These are phyloP conservation scores for Ganoderma leucocontextum DNA, from an alignment of 1,284 basidiomycete genomes.

Conservation along the genomic window DNA sequence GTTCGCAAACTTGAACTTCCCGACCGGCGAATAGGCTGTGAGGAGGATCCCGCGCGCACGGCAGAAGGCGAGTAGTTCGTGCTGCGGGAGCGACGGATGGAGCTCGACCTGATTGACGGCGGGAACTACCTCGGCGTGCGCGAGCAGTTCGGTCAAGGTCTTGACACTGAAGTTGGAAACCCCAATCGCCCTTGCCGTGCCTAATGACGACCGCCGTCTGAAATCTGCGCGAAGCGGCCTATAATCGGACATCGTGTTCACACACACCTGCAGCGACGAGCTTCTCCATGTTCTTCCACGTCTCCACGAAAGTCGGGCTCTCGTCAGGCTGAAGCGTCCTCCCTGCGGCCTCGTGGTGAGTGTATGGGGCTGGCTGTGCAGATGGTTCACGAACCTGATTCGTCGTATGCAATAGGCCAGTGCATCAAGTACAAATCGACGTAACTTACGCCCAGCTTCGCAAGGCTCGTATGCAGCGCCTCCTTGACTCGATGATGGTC, in stretches of 20 bases:
- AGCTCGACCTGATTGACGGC: slow-evolving; percentile 62
- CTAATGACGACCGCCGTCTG: slow-evolving; percentile 48
- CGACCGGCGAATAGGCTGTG: slow-evolving; percentile 71
- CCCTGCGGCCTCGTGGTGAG: slow-evolving; percentile 3
- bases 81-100: slow-evolving; percentile 55
- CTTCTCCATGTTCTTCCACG: slow-evolving; percentile 33
- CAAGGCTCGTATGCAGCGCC: slow-evolving; percentile 61
- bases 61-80: slow-evolving; percentile 56
- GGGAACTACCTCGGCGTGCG: slow-evolving; percentile 50
- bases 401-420: slow-evolving; percentile 35
- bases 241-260: background rate
- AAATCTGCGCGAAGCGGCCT: background rate
- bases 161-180: slow-evolving; percentile 71
- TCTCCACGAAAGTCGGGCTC: slow-evolving; percentile 32
- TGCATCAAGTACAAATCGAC: slow-evolving; percentile 53
- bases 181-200: slow-evolving; percentile 60
- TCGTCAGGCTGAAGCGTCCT: slow-evolving; percentile 25
- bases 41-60: slow-evolving; percentile 53
- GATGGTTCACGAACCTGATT: slow-evolving; percentile 34
- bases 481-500: slow-evolving; percentile 72
- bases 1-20: slow-evolving; percentile 34
- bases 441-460: slow-evolving; percentile 64
- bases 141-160: slow-evolving; percentile 49
- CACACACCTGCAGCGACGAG: slow-evolving; percentile 40
- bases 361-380: background rate